Base-by-base conservation (phyloP, 495 filamentous ascomycete genomes). In the Aspergillus incahuasiensis region DNA sequence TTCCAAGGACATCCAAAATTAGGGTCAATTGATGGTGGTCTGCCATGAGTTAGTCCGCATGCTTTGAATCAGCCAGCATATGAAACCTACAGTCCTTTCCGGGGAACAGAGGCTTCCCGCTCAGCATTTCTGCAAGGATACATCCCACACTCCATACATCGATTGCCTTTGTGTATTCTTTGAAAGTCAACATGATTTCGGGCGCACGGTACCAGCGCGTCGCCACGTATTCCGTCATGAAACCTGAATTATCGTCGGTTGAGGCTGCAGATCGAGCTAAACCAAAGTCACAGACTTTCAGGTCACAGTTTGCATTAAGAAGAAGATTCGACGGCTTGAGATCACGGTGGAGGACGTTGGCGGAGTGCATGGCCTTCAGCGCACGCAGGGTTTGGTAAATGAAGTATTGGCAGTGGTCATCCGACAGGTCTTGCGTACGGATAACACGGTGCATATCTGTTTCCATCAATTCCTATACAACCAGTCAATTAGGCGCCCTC, bases 171-270 rank as follows among this genome's bases (percentile, higher is more conserved):
- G 95, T 99, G 76, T 99, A 97, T 75, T 97, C 94, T 79, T 99
- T 97, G 83, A 99, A 99, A 45, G 92, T 97, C 79, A 99, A 86
- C 95, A 99, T 99, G 72, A 99, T 99, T 74, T 99, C 95, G 46
- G 95, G 95, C 1, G 95, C 94, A 69, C 95, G 88, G 72, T 99
- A 99, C 95, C 95, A 99, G 66, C 95, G 82, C 51, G 95, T 99
- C 44, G 95, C 95, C 52, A 99, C 95, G 68, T 99, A 99, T 89
- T 99, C 95, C 15, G 95, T 99, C 95, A 99, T 99, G 82, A 97
- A 99, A 24, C 95, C 95, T 7, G 94, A 96, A 74, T 99, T 99
- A 71, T 99, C 95, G 63, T 97, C 95, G 62, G 87, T 94, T 51
- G 88, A 96, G 35, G 87, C 92, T 44, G 90, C 95, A 53, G 86